phyloP scores from a whole-genome alignment of 1,284 basidiomycete genomes.

The Stereum hirsutum region DNA sequence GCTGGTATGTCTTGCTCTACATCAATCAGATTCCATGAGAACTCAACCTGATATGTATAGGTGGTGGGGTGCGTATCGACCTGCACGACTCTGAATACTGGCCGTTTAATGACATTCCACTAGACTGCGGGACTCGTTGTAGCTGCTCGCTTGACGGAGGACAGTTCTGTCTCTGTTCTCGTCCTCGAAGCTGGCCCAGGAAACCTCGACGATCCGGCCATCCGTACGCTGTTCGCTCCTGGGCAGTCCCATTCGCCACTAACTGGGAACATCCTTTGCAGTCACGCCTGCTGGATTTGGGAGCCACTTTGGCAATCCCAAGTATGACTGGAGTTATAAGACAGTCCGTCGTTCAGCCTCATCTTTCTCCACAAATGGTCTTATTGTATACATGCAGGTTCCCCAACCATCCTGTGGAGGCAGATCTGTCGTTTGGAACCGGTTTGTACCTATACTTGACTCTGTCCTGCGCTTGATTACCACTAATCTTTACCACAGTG shows the following conservation, averaged over 20 bases:
- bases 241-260: too few relatives aligned
- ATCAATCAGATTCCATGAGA: too few relatives aligned
- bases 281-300: too few relatives aligned
- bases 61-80: too few relatives aligned
- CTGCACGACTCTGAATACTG: too few relatives aligned
- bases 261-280: too few relatives aligned
- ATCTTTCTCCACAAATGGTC: neutral
- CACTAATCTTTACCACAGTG: slow-evolving; percentile 4
- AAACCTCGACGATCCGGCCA: slow-evolving; percentile 21
- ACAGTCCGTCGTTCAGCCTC: slow-evolving; percentile 14
- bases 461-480: too few relatives aligned
- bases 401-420: slow-evolving; percentile 13
- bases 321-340: slow-evolving; percentile 22
- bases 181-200: slow-evolving; percentile 28
- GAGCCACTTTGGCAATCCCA: slow-evolving; percentile 12
- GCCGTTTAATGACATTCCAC: too few relatives aligned
- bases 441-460: slow-evolving; percentile 5
- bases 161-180: slow-evolving; percentile 19
- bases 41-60: too few relatives aligned
- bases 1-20: too few relatives aligned
- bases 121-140: slow-evolving; percentile 16
- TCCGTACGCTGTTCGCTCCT: too few relatives aligned
- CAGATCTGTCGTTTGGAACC: slow-evolving; percentile 11
- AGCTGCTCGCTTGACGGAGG: slow-evolving; percentile 15
- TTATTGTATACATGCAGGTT: neutral